Conservation (phyloP, 176 grass and related monocot species). For the Carex myosuroides region DNA sequence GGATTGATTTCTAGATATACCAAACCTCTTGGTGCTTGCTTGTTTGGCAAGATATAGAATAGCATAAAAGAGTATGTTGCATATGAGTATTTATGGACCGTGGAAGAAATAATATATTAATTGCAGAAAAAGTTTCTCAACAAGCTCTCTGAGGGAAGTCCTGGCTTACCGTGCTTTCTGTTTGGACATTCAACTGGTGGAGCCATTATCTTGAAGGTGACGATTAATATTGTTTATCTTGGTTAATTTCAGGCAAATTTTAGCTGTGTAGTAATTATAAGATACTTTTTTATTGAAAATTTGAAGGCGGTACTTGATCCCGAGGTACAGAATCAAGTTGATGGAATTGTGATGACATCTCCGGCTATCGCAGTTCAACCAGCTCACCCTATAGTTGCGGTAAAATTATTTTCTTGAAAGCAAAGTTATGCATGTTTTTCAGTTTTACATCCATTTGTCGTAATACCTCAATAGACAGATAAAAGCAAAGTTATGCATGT, state of each 20-base stretch:
- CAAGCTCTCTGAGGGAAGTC: slow-evolving; percentile 56
- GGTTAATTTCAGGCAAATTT: neutral
- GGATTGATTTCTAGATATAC: neutral
- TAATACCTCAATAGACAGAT: neutral
- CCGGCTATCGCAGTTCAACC: slow-evolving; percentile 80
- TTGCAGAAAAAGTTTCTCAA: slow-evolving; percentile 75
- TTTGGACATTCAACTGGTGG: slow-evolving; percentile 93
- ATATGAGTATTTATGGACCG: neutral
- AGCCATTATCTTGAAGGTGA: slow-evolving; percentile 83
- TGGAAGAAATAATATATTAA: neutral
- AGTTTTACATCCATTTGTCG: neutral
- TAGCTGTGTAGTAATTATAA: neutral
- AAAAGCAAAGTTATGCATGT: neutral
- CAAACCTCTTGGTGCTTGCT: neutral
- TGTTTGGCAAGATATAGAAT: neutral
- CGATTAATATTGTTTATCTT: neutral
- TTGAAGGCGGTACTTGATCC: slow-evolving; percentile 65
- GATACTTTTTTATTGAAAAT: neutral
- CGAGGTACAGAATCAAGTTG: slow-evolving; percentile 38
- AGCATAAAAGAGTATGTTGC: neutral
- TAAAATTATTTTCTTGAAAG: slow-evolving; percentile 1
- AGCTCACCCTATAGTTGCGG: slow-evolving; percentile 52
- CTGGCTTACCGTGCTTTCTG: slow-evolving; percentile 65
- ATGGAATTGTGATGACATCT: slow-evolving; percentile 62
- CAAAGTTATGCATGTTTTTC: neutral